Percentiles rank a stretch among this genome's conserved stretches.
Conservation (phyloP, 2,329 filamentous ascomycete species). For the Fusarium chlamydosporum region DNA sequence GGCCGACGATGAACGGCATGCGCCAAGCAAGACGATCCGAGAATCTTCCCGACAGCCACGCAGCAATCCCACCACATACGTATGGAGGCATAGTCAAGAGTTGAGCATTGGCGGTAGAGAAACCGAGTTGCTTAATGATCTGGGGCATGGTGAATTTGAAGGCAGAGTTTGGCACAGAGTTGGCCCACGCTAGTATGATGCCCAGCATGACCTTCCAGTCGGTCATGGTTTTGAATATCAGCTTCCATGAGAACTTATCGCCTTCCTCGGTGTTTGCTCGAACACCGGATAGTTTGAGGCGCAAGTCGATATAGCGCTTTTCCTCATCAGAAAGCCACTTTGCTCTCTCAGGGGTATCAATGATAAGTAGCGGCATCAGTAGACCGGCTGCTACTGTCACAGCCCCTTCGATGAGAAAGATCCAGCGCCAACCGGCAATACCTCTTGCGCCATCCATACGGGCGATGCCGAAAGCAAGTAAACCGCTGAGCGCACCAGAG, state of each 20-base stretch:
- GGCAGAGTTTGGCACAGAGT: conserved; percentile 44
- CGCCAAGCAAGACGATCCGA: conserved; percentile 57
- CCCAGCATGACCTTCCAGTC: conserved; percentile 58
- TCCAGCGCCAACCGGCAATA: conserved; percentile 64
- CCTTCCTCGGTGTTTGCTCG: conserved; percentile 48
- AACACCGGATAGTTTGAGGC: conserved; percentile 48
- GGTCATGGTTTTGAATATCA: conserved; percentile 53
- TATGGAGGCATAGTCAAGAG: conserved; percentile 56
- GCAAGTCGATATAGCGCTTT: conserved; percentile 52
- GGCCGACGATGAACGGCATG: conserved; percentile 57
- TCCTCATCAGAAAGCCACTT: conserved; percentile 57
- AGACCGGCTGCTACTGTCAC: conserved; percentile 56
- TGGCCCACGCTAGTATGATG: conserved; percentile 56
- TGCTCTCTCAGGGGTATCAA: conserved; percentile 55
- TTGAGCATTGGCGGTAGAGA: conserved; percentile 50
- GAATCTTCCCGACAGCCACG: conserved; percentile 50
- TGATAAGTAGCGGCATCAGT: conserved; percentile 57
- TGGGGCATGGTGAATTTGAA: conserved; percentile 53
- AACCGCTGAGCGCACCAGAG: conserved; percentile 61
- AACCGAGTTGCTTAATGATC: conserved; percentile 59
- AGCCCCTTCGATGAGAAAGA: conserved; percentile 67
- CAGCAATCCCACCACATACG: conserved; percentile 50
- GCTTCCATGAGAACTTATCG: conserved; percentile 50
- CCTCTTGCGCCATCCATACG: conserved; percentile 60
- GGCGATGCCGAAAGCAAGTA: conserved; percentile 61